These are phyloP conservation scores for Starmerella floris DNA, from an alignment of 805 yeast genomes.

Conservation along the genomic window DNA sequence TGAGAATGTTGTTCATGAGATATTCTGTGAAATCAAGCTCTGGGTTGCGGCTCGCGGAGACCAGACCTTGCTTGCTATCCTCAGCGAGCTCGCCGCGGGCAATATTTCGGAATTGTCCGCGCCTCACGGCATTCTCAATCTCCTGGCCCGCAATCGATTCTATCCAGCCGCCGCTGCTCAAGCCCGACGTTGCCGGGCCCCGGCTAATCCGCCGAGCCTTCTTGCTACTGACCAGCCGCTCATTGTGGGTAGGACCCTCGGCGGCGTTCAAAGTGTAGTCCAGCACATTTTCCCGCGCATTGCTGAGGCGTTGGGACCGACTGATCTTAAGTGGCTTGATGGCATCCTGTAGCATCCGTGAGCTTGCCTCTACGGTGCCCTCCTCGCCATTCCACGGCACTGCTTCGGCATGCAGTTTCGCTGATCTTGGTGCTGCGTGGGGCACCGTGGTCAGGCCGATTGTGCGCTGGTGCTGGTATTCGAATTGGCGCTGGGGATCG, in stretches of 20 bases:
- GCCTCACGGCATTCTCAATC: constrained; percentile 57
- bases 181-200: constrained; percentile 7
- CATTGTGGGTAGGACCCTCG: constrained; percentile 21
- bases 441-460: constrained; percentile 36
- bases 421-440: constrained; percentile 32
- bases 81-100: constrained; percentile 50
- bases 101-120: constrained; percentile 54
- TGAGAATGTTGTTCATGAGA: constrained; percentile 61
- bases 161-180: constrained; percentile 27
- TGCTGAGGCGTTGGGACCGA: constrained; percentile 34
- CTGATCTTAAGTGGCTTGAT: constrained; percentile 30
- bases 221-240: constrained; percentile 9
- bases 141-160: constrained; percentile 59
- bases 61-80: constrained; percentile 26
- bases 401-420: constrained; percentile 38
- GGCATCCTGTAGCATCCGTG: constrained; percentile 45
- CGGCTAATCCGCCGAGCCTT: constrained; percentile 3
- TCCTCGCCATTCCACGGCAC: constrained; percentile 53
- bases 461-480: constrained; percentile 31
- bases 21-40: constrained; percentile 58
- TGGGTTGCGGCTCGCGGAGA: constrained; percentile 28
- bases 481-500: constrained; percentile 24
- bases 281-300: constrained; percentile 51
- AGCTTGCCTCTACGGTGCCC: constrained; percentile 32
- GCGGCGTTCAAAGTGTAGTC: constrained; percentile 44